These are phyloP conservation scores for Rhodotorula graminis DNA, from an alignment of 768 basidiomycete species.

Conservation along the genomic window DNA sequence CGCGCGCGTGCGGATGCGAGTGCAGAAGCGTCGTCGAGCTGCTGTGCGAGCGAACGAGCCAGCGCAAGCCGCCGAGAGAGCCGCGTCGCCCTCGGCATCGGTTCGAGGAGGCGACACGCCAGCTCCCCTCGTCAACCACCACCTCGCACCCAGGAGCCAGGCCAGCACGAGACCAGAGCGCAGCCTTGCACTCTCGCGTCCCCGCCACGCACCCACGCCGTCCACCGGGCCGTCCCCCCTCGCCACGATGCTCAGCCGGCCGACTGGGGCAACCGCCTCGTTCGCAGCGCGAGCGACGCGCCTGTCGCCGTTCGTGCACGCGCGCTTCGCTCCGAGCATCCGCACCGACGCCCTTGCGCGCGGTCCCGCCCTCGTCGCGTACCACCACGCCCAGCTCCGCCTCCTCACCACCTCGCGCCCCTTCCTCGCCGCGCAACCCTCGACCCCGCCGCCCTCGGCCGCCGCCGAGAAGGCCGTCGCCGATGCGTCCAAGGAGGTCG, in stretches of 20 bases:
- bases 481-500: slow-evolving; percentile 15
- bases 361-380: background rate
- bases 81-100: no score
- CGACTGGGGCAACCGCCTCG: background rate
- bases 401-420: slow-evolving; percentile 23
- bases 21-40: no score
- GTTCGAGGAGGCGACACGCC: no score
- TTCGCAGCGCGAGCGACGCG: slow-evolving; percentile 5
- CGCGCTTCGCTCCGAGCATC: slow-evolving; percentile 13
- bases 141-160: no score
- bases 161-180: background rate
- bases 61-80: no score
- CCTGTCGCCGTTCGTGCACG: slow-evolving; percentile 26
- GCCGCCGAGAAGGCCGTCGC: background rate
- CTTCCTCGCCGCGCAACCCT: slow-evolving; percentile 18
- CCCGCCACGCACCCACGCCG: background rate
- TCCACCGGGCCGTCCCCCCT: no score
- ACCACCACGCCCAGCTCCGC: slow-evolving; percentile 13
- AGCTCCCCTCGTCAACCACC: no score
- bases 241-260: background rate
- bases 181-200: background rate
- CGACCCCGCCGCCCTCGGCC: background rate
- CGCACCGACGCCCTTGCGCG: background rate
- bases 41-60: no score
- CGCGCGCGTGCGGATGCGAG: no score